Evolutionary conservation across 208 protist species (phyloP).

Genomic region (Leishmania turanica): DNA sequence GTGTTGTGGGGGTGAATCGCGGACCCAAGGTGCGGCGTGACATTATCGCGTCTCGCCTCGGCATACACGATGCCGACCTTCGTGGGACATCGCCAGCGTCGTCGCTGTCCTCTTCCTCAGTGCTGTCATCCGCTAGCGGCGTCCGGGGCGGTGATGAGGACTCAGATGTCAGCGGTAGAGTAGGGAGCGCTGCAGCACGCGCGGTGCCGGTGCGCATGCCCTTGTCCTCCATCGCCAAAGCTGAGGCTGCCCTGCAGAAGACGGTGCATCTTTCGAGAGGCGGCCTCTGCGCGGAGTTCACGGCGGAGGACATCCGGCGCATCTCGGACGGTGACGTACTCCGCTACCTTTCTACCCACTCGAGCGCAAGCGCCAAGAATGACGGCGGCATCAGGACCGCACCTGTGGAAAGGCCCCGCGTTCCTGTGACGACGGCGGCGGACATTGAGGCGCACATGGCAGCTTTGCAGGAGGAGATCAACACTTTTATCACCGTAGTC

Average conservation of each 20-base stretch:
- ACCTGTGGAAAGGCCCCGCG: neutral
- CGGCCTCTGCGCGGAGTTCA: conserved; percentile 52
- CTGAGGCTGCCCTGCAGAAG: conserved; percentile 54
- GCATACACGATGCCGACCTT: conserved; percentile 27
- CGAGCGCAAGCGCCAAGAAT: neutral
- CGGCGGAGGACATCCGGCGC: conserved; percentile 54
- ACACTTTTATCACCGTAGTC: conserved; percentile 85
- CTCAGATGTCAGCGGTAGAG: neutral
- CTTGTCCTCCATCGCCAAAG: conserved; percentile 47
- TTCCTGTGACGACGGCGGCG: neutral
- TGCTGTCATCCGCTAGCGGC: conserved; percentile 2
- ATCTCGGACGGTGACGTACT: conserved; percentile 67
- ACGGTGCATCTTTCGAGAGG: conserved; percentile 49
- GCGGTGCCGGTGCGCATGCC: conserved; percentile 22
- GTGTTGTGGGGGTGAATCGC: conserved; percentile 10
- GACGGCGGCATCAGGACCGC: neutral
- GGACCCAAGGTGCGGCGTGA: conserved; percentile 39
- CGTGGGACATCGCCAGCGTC: conserved; percentile 12
- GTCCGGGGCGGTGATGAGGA: neutral
- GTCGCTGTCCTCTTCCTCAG: neutral
- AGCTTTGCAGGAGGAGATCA: conserved; percentile 54
- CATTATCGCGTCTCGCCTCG: conserved; percentile 43
- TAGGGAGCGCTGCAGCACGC: neutral
- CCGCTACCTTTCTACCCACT: conserved; percentile 25
- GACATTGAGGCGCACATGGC: conserved; percentile 56